Conservation (phyloP, 1,284 basidiomycete species). For the Marasmius fiardii region DNA sequence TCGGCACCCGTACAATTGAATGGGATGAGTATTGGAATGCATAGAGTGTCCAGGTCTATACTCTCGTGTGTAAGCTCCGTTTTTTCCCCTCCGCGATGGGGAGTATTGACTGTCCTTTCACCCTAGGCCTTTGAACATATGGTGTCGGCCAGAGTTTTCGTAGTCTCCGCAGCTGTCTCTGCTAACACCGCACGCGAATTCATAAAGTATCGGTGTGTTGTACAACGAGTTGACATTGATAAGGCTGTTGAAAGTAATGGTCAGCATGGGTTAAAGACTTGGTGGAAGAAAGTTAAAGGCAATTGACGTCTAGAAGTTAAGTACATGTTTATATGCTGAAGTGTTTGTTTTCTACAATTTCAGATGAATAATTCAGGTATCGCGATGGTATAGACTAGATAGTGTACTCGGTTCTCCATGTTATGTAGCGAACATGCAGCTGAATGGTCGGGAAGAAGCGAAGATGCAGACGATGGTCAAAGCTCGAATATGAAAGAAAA, state of each 20-base stretch:
- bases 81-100: slow-evolving; percentile 2
- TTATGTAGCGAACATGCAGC: not conserved
- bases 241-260: slow-evolving; percentile 61
- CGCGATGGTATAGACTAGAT: not conserved
- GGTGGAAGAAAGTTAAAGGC: slow-evolving; percentile 41
- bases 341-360: not conserved
- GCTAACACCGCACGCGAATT: slow-evolving; percentile 56
- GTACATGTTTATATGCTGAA: too few relatives aligned
- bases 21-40: slow-evolving; percentile 74
- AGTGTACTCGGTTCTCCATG: not conserved
- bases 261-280: slow-evolving; percentile 72
- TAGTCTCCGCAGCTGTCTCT: slow-evolving; percentile 41
- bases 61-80: slow-evolving; percentile 52
- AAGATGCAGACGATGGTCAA: not conserved
- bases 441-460: not conserved
- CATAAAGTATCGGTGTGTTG: slow-evolving; percentile 58
- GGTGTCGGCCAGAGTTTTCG: slow-evolving; percentile 48
- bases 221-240: slow-evolving; percentile 58
- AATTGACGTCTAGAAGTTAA: not conserved
- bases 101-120: slow-evolving; percentile 7
- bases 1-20: slow-evolving; percentile 72
- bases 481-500: not conserved
- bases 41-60: slow-evolving; percentile 57
- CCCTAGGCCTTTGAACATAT: slow-evolving; percentile 69
- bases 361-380: not conserved